Evolutionary conservation across 768 basidiomycete species (phyloP).

Genomic region (Kwoniella mangroviensis): DNA sequence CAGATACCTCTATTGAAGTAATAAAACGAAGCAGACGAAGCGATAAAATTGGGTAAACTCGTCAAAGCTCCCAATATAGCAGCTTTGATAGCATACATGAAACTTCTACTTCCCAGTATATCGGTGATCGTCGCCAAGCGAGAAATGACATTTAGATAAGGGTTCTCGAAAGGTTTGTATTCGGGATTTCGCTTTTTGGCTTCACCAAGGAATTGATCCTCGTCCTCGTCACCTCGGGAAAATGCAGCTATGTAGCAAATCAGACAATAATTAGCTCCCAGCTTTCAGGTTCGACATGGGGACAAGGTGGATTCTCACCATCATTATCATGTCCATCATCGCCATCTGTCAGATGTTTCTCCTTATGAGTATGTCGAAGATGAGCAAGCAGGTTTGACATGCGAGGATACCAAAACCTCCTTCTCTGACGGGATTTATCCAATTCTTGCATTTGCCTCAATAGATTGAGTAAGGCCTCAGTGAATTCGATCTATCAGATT

Average conservation of each 20-base stretch:
- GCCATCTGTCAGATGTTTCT: constrained; percentile 34
- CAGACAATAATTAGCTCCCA: background rate
- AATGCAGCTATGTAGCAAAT: constrained; percentile 25
- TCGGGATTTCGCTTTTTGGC: constrained; percentile 52
- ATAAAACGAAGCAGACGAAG: constrained; percentile 48
- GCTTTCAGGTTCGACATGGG: too few relatives aligned
- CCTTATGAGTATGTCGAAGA: constrained; percentile 28
- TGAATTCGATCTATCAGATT: constrained; percentile 47
- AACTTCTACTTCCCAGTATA: constrained; percentile 42
- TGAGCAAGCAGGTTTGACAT: constrained; percentile 28
- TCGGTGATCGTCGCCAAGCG: constrained; percentile 32
- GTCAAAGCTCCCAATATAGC: constrained; percentile 44
- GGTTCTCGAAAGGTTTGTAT: constrained; percentile 46
- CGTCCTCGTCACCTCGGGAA: constrained; percentile 20
- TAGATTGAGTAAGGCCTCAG: constrained; percentile 35
- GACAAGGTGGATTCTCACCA: constrained; percentile 13
- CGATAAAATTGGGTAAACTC: constrained; percentile 47
- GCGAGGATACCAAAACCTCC: constrained; percentile 46
- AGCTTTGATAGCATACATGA: constrained; percentile 55
- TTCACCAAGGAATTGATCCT: constrained; percentile 40
- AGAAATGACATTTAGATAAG: constrained; percentile 36
- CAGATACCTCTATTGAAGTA: constrained; percentile 53
- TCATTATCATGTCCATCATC: constrained; percentile 44
- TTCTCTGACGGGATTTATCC: constrained; percentile 22
- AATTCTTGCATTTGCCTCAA: constrained; percentile 44